phyloP scores from a whole-genome alignment of 352 stramenopile genomes.

The Globisporangium acanthophoron region DNA sequence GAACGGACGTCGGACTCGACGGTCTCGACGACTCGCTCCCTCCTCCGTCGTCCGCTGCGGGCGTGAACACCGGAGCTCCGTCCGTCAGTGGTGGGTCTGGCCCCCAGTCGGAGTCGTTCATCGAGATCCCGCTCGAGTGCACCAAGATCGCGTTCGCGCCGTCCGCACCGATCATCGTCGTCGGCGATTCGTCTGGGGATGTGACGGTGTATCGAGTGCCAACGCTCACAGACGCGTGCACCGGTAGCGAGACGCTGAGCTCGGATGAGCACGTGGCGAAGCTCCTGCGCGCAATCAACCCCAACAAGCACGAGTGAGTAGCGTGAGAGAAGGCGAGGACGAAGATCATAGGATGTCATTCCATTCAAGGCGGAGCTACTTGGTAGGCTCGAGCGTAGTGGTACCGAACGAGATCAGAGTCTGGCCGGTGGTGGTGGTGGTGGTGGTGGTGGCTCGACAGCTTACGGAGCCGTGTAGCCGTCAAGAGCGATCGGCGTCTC shows the following conservation, averaged over 20 bases:
- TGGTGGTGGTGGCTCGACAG: neutral
- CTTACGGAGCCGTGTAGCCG: slow-evolving; percentile 1
- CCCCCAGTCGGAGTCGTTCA: slow-evolving; percentile 1
- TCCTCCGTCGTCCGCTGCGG: neutral
- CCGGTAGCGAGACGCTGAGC: slow-evolving; percentile 11
- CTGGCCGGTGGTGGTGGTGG: no score
- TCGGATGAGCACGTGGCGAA: slow-evolving; percentile 50
- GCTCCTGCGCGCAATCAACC: slow-evolving; percentile 41
- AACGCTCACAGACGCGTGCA: slow-evolving; percentile 20
- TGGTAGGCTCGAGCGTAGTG: no score
- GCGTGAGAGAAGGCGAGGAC: neutral
- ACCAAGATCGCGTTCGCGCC: slow-evolving; percentile 68
- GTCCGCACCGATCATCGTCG: slow-evolving; percentile 63
- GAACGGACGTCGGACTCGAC: neutral
- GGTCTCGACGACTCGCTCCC: slow-evolving; percentile 4
- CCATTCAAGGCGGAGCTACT: neutral
- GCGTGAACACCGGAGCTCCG: neutral
- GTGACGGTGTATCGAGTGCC: slow-evolving; percentile 73
- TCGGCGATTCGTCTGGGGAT: slow-evolving; percentile 70
- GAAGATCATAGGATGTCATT: slow-evolving; percentile 30
- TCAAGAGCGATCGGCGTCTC: neutral
- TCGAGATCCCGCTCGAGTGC: slow-evolving; percentile 52
- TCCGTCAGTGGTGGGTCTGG: slow-evolving; percentile 1
- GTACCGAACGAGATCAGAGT: no score
- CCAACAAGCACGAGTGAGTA: slow-evolving; percentile 47